Conservation (phyloP, 495 filamentous ascomycete genomes). For the Penicillium simplicissimum region DNA sequence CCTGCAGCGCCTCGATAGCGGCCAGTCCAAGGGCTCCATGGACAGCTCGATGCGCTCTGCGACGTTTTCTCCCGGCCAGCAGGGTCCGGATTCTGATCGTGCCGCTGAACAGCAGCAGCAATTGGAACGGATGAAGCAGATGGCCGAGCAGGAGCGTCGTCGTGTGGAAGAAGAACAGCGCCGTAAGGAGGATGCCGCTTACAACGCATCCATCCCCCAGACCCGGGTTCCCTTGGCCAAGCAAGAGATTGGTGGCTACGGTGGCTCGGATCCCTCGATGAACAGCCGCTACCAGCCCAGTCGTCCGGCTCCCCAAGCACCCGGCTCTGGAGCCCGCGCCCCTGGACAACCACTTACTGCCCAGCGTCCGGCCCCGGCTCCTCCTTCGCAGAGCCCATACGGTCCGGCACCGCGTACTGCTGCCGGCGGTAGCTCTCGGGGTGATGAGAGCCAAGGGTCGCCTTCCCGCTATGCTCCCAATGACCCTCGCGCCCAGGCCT, state of each 20-base stretch:
- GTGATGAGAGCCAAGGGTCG: constrained; percentile 33
- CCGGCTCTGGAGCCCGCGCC: constrained; percentile 41
- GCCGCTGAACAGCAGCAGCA: constrained; percentile 44
- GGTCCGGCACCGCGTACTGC: constrained; percentile 27
- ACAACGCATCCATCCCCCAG: constrained; percentile 84
- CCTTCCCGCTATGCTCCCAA: constrained; percentile 39
- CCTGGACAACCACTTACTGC: constrained; percentile 48
- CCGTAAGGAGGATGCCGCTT: constrained; percentile 72
- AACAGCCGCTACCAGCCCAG: constrained; percentile 78
- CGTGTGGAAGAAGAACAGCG: constrained; percentile 55
- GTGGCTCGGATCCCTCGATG: constrained; percentile 46
- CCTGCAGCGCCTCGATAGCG: constrained; percentile 44
- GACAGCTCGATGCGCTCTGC: constrained; percentile 35
- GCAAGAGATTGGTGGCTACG: constrained; percentile 79
- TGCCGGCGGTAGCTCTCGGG: constrained; percentile 20
- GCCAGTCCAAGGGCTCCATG: constrained; percentile 35
- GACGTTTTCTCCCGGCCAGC: constrained; percentile 41
- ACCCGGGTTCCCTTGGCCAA: constrained; percentile 74
- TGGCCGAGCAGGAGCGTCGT: constrained; percentile 52
- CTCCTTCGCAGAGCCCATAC: constrained; percentile 43
- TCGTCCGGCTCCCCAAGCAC: constrained; percentile 60
- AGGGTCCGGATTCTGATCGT: constrained; percentile 39
- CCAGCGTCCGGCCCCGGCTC: constrained; percentile 58
- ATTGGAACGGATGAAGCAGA: constrained; percentile 49
- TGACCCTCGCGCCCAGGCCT: constrained; percentile 46